A percentile compares a stretch with the other conserved stretches of the same genome.
phyloP scores from a whole-genome alignment of 2,329 filamentous ascomycete species.

The Aspergillus carbonarius region DNA sequence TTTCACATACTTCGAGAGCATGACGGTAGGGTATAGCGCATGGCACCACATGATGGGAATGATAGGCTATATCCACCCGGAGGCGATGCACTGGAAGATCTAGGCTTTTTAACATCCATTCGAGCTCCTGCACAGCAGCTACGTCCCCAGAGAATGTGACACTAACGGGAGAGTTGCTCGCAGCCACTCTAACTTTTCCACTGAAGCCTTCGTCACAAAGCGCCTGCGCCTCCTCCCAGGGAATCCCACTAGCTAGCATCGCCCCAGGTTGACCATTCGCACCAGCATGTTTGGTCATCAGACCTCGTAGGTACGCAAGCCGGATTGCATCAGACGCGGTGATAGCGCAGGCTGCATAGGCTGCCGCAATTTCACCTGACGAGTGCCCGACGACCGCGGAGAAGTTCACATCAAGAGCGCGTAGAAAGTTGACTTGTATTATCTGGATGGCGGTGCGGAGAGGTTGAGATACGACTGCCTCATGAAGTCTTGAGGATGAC shows the following conservation, averaged over 20 bases:
- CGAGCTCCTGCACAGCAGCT: slow-evolving; percentile 29
- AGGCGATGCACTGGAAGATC: slow-evolving; percentile 35
- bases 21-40: slow-evolving; percentile 33
- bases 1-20: slow-evolving; percentile 14
- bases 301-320: slow-evolving; percentile 46
- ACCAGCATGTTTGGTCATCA: slow-evolving; percentile 22
- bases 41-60: slow-evolving; percentile 45
- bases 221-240: slow-evolving; percentile 2
- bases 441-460: slow-evolving; percentile 23
- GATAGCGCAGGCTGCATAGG: slow-evolving; percentile 34
- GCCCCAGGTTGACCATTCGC: slow-evolving; percentile 29
- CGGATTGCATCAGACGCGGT: slow-evolving; percentile 38
- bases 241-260: slow-evolving; percentile 48
- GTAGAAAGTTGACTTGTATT: slow-evolving; percentile 19
- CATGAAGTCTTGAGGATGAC: slow-evolving; percentile 18
- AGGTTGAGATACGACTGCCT: slow-evolving; percentile 24
- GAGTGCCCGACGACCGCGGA: slow-evolving; percentile 47
- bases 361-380: slow-evolving; percentile 51
- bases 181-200: slow-evolving; percentile 35
- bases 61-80: slow-evolving; percentile 47
- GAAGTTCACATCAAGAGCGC: slow-evolving; percentile 30
- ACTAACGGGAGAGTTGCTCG: slow-evolving; percentile 43
- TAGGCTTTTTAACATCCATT: slow-evolving; percentile 10
- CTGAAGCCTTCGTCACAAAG: slow-evolving; percentile 20
- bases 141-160: slow-evolving; percentile 49